phyloP scores from a whole-genome alignment of 2,329 filamentous ascomycete genomes.

The Colletotrichum tofieldiae region DNA sequence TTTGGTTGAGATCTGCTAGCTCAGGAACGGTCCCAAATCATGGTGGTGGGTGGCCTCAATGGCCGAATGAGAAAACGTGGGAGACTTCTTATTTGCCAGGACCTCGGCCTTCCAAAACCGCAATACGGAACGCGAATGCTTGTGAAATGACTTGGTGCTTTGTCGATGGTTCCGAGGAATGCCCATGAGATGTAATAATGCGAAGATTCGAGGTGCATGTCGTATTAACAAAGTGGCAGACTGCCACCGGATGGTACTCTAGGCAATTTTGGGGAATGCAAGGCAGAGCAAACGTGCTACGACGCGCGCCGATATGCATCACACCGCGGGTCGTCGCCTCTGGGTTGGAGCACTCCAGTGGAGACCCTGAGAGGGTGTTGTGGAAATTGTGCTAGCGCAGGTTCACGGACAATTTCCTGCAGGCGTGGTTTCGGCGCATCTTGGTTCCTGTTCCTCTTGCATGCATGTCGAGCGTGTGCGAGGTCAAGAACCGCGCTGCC shows the following conservation, averaged over 20 bases:
- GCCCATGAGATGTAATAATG: slow-evolving; percentile 16
- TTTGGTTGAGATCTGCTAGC: slow-evolving; percentile 26
- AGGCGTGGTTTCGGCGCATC: too few species aligned
- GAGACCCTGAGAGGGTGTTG: too few species aligned
- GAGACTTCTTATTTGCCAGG: not conserved
- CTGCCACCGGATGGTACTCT: not conserved
- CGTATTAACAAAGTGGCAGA: slow-evolving; percentile 12
- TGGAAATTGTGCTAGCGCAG: slow-evolving; percentile 29
- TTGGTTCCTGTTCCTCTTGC: too few species aligned
- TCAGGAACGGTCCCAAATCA: slow-evolving; percentile 32
- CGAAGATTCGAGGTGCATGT: slow-evolving; percentile 3
- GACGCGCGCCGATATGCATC: slow-evolving; percentile 1
- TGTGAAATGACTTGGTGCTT: slow-evolving; percentile 1
- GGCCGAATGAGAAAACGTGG: not conserved
- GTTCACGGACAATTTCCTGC: slow-evolving; percentile 35
- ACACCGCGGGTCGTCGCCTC: not conserved
- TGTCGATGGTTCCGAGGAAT: slow-evolving; percentile 21
- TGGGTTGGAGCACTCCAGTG: not conserved
- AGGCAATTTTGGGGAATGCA: slow-evolving; percentile 4
- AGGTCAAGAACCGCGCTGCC: too few species aligned
- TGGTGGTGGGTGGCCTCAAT: slow-evolving; percentile 10
- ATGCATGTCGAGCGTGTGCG: too few species aligned
- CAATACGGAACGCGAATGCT: not conserved
- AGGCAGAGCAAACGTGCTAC: slow-evolving; percentile 10
- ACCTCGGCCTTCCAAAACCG: too few species aligned